Evolutionary conservation across 352 stramenopile genomes (phyloP).

Genomic region (Phytophthora pisi): DNA sequence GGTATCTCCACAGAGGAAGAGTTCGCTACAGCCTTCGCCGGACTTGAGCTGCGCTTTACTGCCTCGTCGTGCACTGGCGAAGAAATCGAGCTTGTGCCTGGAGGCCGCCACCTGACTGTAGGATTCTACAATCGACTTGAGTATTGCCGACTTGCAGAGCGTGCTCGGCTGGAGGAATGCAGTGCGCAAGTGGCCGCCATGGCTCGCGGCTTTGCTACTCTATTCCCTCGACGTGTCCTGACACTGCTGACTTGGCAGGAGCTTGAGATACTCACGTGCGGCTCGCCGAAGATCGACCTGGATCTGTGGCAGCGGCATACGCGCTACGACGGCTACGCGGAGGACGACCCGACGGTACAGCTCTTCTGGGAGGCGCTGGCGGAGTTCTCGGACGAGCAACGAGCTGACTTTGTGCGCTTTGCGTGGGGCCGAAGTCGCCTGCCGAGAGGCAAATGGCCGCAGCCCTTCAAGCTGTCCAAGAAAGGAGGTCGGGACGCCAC

Average conservation of each 20-base stretch:
- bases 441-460: constrained; percentile 86
- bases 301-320: constrained; percentile 86
- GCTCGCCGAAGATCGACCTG: constrained; percentile 92
- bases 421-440: constrained; percentile 93
- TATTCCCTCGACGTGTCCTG: constrained; percentile 89
- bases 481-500: constrained; percentile 85
- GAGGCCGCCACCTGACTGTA: constrained; percentile 70
- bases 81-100: constrained; percentile 80
- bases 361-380: constrained; percentile 92
- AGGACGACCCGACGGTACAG: constrained; percentile 81
- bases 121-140: constrained; percentile 86
- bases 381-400: constrained; percentile 89
- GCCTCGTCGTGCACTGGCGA: constrained; percentile 86
- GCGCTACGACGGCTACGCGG: constrained; percentile 89
- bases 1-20: constrained; percentile 81
- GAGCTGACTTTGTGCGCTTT: constrained; percentile 93
- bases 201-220: constrained; percentile 74
- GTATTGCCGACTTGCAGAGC: constrained; percentile 82
- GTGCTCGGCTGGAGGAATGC: constrained; percentile 83
- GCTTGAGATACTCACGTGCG: constrained; percentile 92
- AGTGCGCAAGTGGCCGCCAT: constrained; percentile 77
- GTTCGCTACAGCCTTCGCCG: constrained; percentile 79
- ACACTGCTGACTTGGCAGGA: constrained; percentile 91
- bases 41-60: constrained; percentile 80
- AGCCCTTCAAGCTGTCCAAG: constrained; percentile 93